Base-by-base conservation (phyloP, 2,329 filamentous ascomycete genomes). In the Arthrobotrys iridis region DNA sequence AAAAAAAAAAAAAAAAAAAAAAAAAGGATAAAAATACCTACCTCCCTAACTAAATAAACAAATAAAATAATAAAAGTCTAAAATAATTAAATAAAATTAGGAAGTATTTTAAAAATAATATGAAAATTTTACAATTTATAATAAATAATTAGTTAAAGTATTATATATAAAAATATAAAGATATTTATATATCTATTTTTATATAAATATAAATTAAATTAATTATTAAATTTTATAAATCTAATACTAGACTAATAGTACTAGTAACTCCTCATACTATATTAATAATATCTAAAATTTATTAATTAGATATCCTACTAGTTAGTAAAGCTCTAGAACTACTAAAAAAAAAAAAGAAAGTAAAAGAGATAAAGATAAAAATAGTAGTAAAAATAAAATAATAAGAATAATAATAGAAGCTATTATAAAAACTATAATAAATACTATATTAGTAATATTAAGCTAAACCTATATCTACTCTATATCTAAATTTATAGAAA, bases 151-250 rank as follows among this genome's bases (percentile, higher is more conserved):
- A n/a, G n/a, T n/a, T n/a, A n/a, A n/a, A n/a, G n/a, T n/a, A n/a
- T 68, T 37, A 48, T 63, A 45, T 52, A 64, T 63, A 55, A 63
- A 41, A 46, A 63, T 46, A 45, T 37, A 33, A 46, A 48, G 37
- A 73, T 33, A 59, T 55, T 20, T 60, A 46, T 71, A 68, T 57
- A 74, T 33, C 28, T 67, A 15, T 18, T 43, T 67, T 58, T 67
- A 40, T 58, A 40, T 40, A 26, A 20, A 52, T 64, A 41, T 58
- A 62, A 22, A 48, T 46, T 46, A 70, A 37, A 37, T 37, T 37
- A 37, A 6, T 37, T 37, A 37, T 37, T 37, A 37, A 13, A 37
- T 6, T 6, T 37, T 37, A 37, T 37, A 37, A 37, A 37, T 37
- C 33, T 37, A 37, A 37, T 13, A n/a, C n/a, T n/a, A n/a, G n/a